Conservation (phyloP, 148 eudicot genomes). For the Linanthus parryae region DNA sequence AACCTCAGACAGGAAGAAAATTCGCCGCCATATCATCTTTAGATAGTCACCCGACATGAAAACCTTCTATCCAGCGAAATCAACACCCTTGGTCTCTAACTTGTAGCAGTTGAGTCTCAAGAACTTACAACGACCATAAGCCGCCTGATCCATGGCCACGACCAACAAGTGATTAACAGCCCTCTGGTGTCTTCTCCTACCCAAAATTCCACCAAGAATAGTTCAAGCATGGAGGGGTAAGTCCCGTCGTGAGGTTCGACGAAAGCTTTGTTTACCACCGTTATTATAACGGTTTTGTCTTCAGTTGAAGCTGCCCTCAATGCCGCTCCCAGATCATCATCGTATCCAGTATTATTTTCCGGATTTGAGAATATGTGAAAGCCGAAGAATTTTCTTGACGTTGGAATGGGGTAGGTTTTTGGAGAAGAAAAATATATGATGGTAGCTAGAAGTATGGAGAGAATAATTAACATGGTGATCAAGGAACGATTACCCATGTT, state of each 20-base stretch:
- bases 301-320: conserved; percentile 32
- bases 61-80: conserved; percentile 40
- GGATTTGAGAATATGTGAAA: too few species aligned
- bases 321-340: conserved; percentile 42
- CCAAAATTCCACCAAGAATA: conserved; percentile 76
- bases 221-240: conserved; percentile 55
- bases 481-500: too few species aligned
- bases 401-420: too few species aligned
- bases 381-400: too few species aligned
- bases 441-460: too few species aligned
- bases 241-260: conserved; percentile 7
- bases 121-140: conserved; percentile 54
- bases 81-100: conserved; percentile 47
- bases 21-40: conserved; percentile 88
- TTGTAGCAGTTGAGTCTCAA: conserved; percentile 54
- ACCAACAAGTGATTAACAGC: conserved; percentile 44
- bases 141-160: conserved; percentile 68
- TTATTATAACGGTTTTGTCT: conserved; percentile 61
- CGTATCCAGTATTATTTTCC: too few species aligned
- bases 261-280: conserved; percentile 58
- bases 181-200: conserved; percentile 51
- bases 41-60: conserved; percentile 67
- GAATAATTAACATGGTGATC: too few species aligned
- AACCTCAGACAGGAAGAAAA: conserved; percentile 43
- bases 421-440: too few species aligned